Evolutionary conservation across 495 filamentous ascomycete genomes (phyloP).

Genomic region (Acidiella bohemica): DNA sequence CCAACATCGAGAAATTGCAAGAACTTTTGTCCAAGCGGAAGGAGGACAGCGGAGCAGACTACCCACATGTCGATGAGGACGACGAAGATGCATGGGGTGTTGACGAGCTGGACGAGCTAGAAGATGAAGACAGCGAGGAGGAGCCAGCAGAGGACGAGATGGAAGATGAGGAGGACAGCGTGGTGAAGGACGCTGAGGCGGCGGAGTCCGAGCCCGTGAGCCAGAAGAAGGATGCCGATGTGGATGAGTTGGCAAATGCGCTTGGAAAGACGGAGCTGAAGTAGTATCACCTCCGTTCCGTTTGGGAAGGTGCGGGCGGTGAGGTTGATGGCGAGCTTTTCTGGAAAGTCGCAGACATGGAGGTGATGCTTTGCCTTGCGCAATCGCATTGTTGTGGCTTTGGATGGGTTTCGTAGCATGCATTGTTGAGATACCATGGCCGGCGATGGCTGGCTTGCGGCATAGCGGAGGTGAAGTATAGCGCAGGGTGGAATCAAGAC

Average conservation of each 20-base stretch:
- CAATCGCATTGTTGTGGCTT: too few relatives aligned
- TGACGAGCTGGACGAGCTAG: constrained; percentile 69
- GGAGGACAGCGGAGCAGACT: constrained; percentile 47
- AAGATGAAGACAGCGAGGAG: constrained; percentile 54
- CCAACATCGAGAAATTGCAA: constrained; percentile 39
- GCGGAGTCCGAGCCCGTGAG: constrained; percentile 62
- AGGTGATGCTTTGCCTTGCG: too few relatives aligned
- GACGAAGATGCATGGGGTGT: constrained; percentile 56
- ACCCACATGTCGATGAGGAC: constrained; percentile 41
- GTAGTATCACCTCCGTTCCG: too few relatives aligned
- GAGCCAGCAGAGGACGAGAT: constrained; percentile 44
- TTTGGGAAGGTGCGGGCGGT: too few relatives aligned
- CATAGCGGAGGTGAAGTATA: too few relatives aligned
- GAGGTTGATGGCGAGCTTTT: too few relatives aligned
- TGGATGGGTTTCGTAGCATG: too few relatives aligned
- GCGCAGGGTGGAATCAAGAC: too few relatives aligned
- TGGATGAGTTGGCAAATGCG: constrained; percentile 65
- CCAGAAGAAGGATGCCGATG: constrained; percentile 59
- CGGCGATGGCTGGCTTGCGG: too few relatives aligned
- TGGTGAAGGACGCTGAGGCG: constrained; percentile 54
- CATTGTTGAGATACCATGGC: too few relatives aligned
- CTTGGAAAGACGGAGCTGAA: constrained; percentile 48
- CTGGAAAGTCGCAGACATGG: too few relatives aligned
- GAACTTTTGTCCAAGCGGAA: constrained; percentile 40
- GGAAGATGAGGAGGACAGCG: constrained; percentile 48